Percentiles rank a stretch among this genome's conserved stretches.
These are phyloP conservation scores for Hordeum marinum DNA, from an alignment of 176 grass and related monocot species.

Conservation along the genomic window DNA sequence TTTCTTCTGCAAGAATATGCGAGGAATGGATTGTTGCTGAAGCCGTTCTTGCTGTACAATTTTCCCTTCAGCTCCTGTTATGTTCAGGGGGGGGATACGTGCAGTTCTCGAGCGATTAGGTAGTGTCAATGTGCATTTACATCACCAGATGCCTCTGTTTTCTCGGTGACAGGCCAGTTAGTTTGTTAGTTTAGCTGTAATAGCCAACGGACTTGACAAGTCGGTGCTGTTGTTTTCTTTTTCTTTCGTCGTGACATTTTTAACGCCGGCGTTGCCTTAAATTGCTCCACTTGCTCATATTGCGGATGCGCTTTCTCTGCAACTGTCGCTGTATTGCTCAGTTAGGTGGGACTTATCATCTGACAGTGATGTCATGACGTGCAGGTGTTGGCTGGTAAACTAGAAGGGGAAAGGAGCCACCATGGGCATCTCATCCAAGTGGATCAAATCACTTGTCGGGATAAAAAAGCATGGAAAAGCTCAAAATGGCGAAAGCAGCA, in stretches of 20 bases:
- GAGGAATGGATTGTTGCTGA: background rate
- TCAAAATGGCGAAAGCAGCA: slow-evolving; percentile 44
- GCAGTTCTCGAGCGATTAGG: background rate
- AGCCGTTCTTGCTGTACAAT: background rate
- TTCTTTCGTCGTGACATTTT: background rate
- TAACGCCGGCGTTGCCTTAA: background rate
- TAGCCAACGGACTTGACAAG: background rate
- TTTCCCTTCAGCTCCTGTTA: background rate
- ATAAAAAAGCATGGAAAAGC: slow-evolving; percentile 60
- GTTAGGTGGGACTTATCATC: background rate
- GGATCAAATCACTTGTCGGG: slow-evolving; percentile 86
- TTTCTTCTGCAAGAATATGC: background rate
- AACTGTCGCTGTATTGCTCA: background rate
- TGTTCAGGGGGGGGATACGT: background rate
- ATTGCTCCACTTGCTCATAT: background rate
- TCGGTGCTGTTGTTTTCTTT: background rate
- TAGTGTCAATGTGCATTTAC: background rate
- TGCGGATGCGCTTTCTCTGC: background rate
- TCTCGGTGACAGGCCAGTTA: background rate
- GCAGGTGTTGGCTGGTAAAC: slow-evolving; percentile 18
- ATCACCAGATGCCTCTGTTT: background rate
- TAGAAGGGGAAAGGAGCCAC: background rate
- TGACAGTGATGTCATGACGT: background rate
- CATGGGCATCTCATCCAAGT: slow-evolving; percentile 84
- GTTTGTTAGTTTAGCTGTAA: background rate